A percentile compares a stretch with the other conserved stretches of the same genome.
Conservation (phyloP, 176 grass and related monocot species). For the Carex cristatella region DNA sequence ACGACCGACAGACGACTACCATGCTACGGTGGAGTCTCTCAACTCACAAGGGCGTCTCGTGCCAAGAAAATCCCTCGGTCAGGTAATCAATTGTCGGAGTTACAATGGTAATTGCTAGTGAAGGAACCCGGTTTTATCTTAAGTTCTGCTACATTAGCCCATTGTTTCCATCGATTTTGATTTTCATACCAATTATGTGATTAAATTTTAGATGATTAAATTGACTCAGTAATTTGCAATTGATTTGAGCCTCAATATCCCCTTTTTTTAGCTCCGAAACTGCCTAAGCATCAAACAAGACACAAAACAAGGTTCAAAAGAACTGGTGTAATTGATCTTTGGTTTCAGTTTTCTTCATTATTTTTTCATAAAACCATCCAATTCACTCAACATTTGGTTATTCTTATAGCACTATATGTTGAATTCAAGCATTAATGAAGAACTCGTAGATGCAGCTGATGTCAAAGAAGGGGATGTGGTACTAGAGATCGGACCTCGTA, state of each 20-base stretch:
- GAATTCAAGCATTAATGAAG: slow-evolving; percentile 65
- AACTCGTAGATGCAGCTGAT: slow-evolving; percentile 45
- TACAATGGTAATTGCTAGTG: neutral
- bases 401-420: slow-evolving; percentile 74
- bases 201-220: neutral
- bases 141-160: neutral
- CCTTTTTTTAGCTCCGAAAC: neutral
- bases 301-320: neutral
- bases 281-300: neutral
- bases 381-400: neutral
- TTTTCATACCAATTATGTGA: neutral
- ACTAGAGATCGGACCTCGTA: slow-evolving; percentile 84
- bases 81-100: slow-evolving; percentile 34
- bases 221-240: neutral
- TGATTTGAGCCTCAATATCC: neutral
- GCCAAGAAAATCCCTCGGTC: slow-evolving; percentile 82
- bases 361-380: neutral
- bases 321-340: neutral
- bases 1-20: slow-evolving; percentile 45
- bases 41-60: slow-evolving; percentile 68
- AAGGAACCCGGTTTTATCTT: neutral
- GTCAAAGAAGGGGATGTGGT: slow-evolving; percentile 74
- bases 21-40: slow-evolving; percentile 68
- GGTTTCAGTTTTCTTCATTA: neutral
- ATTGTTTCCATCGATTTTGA: neutral